Evolutionary conservation across 139 green algal genomes (phyloP).

Genomic region (Protoeuglena noctilucae): DNA sequence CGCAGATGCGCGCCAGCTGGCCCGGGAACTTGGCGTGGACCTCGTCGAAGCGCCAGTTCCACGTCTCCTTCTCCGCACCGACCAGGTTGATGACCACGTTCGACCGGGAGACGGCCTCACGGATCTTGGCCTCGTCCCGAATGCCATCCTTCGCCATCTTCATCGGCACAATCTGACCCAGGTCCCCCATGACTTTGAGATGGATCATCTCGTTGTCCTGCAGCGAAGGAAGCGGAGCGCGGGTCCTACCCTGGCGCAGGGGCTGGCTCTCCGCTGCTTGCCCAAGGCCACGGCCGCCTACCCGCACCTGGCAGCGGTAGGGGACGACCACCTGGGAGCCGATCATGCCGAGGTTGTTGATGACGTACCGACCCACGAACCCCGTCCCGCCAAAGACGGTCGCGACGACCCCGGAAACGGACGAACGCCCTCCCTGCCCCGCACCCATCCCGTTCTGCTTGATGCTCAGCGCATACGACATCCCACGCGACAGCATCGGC

Average conservation of each 20-base stretch:
- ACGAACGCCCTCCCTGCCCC: neutral
- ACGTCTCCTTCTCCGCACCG: constrained; percentile 69
- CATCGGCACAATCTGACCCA: constrained; percentile 53
- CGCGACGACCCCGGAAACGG: constrained; percentile 56
- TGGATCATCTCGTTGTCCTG: constrained; percentile 70
- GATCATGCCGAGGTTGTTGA: constrained; percentile 54
- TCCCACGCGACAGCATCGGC: too few relatives aligned
- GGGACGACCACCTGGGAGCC: constrained; percentile 71
- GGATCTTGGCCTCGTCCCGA: constrained; percentile 53
- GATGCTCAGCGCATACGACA: too few relatives aligned
- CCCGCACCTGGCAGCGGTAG: constrained; percentile 62
- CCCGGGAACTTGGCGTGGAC: constrained; percentile 33
- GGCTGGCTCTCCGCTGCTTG: too few relatives aligned
- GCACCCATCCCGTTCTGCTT: too few relatives aligned
- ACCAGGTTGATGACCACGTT: constrained; percentile 91
- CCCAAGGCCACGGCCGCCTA: too few relatives aligned
- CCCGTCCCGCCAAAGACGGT: constrained; percentile 87
- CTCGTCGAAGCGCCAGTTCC: constrained; percentile 82
- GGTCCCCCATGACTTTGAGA: constrained; percentile 87
- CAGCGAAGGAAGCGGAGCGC: too few relatives aligned
- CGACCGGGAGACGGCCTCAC: constrained; percentile 37
- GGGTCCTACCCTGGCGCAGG: too few relatives aligned
- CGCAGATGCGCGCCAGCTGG: constrained; percentile 30
- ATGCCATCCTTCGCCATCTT: constrained; percentile 42
- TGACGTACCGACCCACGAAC: constrained; percentile 87